Base-by-base conservation (phyloP, 1,139 yeast genomes). In the Hemisphaericaspora lyxosophila region DNA sequence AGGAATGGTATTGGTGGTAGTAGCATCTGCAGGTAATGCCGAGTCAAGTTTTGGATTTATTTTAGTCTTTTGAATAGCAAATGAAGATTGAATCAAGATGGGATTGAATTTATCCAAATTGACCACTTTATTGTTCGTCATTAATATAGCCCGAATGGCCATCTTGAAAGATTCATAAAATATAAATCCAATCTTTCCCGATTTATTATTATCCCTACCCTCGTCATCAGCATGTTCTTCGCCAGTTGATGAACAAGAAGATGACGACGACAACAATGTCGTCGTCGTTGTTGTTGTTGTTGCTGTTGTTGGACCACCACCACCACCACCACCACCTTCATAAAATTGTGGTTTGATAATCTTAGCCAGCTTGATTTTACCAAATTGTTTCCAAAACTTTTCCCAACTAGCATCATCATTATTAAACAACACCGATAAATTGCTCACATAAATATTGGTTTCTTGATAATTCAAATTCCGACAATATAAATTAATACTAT, bases 401-500 rank as follows among this genome's bases (percentile, higher is more conserved):
- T 57, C 64, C 75, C 75, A 70, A 16, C 60, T 46, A 7, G 43
- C 46, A 50, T 70, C 75, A 43, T 69, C 53, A 44, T 69, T 67
- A 20, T 64, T 67, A 37, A 74, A 69, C 5, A 63, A 45, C 5
- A 64, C 50, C 0, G 83, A 74, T 26, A 80, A 59, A 47, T 77
- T 76, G 41, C 72, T 76, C 15, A 80, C 77, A 49, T 79, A 80
- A 31, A 80, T 63, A 50, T 80, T 80, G 2, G 84, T 75, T 49
- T 78, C 83, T 54, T 80, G 85, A 48, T 64, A 69, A 46, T 70
- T 69, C 47, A 33, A 47, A 47, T 39, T 53, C 50, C 36, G 53
- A 37, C 39, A 60, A 57, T 34, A 49, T 31, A 33, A 41, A 34
- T 41, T 40, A 16, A 44, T 38, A 3, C 40, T 38, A 15, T 38